phyloP scores from a whole-genome alignment of 441 rosid genomes.

The Gossypium schwendimanii region DNA sequence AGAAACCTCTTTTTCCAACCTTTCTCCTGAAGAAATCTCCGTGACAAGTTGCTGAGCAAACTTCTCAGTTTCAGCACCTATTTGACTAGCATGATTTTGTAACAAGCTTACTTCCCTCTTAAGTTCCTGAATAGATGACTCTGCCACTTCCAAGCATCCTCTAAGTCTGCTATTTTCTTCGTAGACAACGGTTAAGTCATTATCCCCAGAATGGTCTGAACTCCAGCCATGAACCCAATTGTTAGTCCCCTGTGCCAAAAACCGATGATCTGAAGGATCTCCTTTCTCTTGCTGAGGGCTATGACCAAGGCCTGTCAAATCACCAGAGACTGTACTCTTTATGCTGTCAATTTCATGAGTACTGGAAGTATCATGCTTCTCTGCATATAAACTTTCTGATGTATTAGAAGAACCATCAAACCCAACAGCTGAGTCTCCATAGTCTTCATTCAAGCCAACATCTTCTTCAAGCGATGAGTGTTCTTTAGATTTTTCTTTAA shows the following conservation, averaged over 20 bases:
- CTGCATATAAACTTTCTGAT: conserved; percentile 76
- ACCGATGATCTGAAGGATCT: conserved; percentile 46
- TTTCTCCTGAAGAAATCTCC: conserved; percentile 87
- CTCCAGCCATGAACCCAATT: conserved; percentile 74
- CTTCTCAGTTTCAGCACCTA: conserved; percentile 63
- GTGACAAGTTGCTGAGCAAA: conserved; percentile 65
- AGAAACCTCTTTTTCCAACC: conserved; percentile 69
- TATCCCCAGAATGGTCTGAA: conserved; percentile 61
- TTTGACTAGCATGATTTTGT: conserved; percentile 67
- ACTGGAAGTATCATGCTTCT: conserved; percentile 80
- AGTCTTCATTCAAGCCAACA: conserved; percentile 43
- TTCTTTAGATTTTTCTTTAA: conserved; percentile 52
- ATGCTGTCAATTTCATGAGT: conserved; percentile 75
- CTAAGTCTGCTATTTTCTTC: conserved; percentile 82
- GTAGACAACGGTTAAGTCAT: conserved; percentile 50
- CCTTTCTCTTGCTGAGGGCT: conserved; percentile 55
- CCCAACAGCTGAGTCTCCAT: conserved; percentile 58
- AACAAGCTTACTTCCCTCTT: conserved; percentile 66
- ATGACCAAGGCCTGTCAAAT: conserved; percentile 53
- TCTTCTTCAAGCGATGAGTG: conserved; percentile 46
- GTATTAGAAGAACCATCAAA: conserved; percentile 92
- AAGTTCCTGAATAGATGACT: conserved; percentile 70
- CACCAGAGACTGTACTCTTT: conserved; percentile 52
- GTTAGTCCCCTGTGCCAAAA: conserved; percentile 38
- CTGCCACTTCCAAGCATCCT: conserved; percentile 75